phyloP scores from a whole-genome alignment of 169 alveolate genomes.

The Eimeria praecox region DNA sequence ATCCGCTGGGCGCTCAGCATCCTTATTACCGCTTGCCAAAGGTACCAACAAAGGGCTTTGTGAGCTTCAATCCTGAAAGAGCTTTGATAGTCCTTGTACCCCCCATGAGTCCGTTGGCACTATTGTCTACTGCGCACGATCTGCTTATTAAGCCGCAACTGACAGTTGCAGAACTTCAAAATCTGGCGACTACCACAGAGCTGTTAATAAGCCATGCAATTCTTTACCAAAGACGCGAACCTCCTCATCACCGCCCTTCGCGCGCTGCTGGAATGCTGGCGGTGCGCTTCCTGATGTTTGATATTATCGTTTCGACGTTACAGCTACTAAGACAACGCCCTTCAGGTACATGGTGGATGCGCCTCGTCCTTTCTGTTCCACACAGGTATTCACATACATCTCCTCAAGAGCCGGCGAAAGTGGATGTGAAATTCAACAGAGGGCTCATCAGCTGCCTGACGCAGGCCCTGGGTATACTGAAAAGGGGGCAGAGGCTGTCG shows the following conservation, averaged over 20 bases:
- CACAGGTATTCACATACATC: not conserved
- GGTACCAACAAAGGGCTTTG: not conserved
- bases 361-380: not conserved
- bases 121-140: not conserved
- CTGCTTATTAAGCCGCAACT: not conserved
- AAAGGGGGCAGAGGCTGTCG: not conserved
- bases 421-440: not conserved
- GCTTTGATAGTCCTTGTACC: not conserved
- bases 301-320: not conserved
- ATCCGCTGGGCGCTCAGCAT: not conserved
- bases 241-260: not conserved
- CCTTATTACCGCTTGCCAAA: not conserved
- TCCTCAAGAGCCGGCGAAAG: not conserved
- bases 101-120: not conserved
- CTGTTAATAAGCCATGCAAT: not conserved
- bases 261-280: constrained; percentile 43
- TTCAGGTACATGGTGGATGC: not conserved
- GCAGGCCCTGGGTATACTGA: not conserved
- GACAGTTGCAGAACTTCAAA: not conserved
- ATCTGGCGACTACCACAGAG: not conserved
- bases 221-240: not conserved
- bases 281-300: not conserved
- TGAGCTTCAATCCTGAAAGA: not conserved
- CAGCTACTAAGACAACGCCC: not conserved
- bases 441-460: not conserved